Conservation (phyloP, 345 rosid species). For the Syzygium aromaticum region DNA sequence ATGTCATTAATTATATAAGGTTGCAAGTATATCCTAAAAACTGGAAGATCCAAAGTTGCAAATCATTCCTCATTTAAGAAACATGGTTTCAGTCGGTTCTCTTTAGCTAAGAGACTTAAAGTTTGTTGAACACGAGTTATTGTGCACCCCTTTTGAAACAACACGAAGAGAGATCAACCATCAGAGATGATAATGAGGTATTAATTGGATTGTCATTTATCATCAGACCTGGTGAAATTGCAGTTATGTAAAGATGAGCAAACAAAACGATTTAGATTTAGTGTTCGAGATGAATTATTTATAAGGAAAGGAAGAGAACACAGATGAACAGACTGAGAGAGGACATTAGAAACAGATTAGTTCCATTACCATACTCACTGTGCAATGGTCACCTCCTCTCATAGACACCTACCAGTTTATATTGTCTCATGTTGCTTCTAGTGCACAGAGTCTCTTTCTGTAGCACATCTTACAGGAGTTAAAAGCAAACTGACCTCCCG, state of each 20-base stretch:
- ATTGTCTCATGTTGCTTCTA: neutral
- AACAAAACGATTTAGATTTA: neutral
- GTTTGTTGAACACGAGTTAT: neutral
- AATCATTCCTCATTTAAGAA: neutral
- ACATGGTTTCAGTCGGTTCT: neutral
- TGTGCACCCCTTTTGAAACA: neutral
- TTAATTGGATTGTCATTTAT: neutral
- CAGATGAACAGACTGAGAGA: neutral
- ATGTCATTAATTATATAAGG: neutral
- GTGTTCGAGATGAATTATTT: neutral
- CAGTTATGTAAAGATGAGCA: neutral
- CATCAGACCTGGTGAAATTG: neutral
- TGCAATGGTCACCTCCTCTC: neutral
- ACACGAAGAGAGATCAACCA: neutral
- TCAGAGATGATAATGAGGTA: neutral
- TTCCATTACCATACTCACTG: neutral
- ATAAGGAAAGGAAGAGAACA: neutral
- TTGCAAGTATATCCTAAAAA: neutral
- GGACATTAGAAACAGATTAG: neutral
- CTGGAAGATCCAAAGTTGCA: neutral
- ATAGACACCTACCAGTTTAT: neutral
- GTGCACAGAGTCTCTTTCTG: neutral
- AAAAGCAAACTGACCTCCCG: slow-evolving; percentile 35
- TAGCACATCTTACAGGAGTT: neutral
- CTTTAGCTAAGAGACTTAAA: neutral